Evolutionary conservation across 345 rosid genomes (phyloP), one percentile per base, ranked within the genome.

Genomic region (Arabidopsis suecica): DNA sequence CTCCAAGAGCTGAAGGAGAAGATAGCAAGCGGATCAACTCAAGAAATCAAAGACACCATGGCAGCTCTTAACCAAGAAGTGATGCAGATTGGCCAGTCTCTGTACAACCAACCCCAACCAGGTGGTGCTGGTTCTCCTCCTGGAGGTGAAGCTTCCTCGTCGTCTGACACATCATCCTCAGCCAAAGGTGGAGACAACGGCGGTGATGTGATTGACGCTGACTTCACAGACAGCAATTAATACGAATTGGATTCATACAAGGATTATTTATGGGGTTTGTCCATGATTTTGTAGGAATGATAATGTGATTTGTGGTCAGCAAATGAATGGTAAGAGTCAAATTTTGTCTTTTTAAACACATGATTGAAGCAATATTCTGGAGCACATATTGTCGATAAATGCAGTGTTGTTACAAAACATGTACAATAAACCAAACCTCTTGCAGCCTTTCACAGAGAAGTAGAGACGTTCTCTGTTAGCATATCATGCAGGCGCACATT

Each of bases 71-170:
- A 94, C 81, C 96, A 90, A 71, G 98, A 94, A 81, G 97, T 90
- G 49, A 91, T 94, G 96, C 97, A 94, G 80, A 83, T 94, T 23
- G 97, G 98, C 12, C 98, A 88, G 75, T 90, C 93, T 13, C 88
- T 94, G 0, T 94, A 92, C 86, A 94, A 88, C 86, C 97, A 90
- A 69, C 95, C 95, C 0, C 93, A 94, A 11, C 85, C 90, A 10
- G 65, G 85, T 22, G 80, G 82, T 16, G 75, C 87, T 25, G 91
- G 90, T 9, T 75, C 89, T 40, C 53, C 90, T 10, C 82, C 93
- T 7, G 92, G 88, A 8, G 22, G 50, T 69, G 87, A 86, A 56
- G 83, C 89, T 45, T 77, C 93, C 0, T 73, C 81, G 6, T 25
- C 37, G 2, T 23, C 51, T 5, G 67, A 62, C 5, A 42, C 67